Evolutionary conservation across 345 rosid species (phyloP).

Genomic region (Arabidopsis suecica): DNA sequence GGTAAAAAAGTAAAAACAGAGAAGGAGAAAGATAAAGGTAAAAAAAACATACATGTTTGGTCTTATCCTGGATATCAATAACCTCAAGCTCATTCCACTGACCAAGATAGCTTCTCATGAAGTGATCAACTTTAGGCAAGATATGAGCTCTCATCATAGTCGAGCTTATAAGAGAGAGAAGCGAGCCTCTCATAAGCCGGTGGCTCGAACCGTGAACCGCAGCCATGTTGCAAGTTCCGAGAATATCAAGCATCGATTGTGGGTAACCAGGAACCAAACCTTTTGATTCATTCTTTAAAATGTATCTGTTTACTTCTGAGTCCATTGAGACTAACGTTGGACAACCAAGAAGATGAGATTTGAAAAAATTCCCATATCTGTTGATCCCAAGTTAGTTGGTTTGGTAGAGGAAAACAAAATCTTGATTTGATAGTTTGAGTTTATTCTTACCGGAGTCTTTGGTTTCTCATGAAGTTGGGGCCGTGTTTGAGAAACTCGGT

Average conservation of each 20-base stretch:
- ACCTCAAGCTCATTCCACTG: conserved; percentile 54
- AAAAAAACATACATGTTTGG: conserved; percentile 60
- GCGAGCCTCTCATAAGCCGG: conserved; percentile 69
- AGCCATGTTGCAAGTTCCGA: conserved; percentile 78
- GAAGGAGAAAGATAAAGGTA: not conserved
- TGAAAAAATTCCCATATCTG: conserved; percentile 83
- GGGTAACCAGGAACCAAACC: conserved; percentile 95
- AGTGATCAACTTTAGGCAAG: conserved; percentile 62
- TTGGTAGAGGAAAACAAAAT: not conserved
- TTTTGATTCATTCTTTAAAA: conserved; percentile 76
- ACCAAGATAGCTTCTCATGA: conserved; percentile 64
- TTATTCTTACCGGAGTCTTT: conserved; percentile 59
- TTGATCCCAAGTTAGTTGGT: not conserved
- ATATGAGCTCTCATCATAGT: conserved; percentile 61
- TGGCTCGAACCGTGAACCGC: conserved; percentile 83
- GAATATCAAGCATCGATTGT: conserved; percentile 79
- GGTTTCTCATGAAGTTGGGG: conserved; percentile 78
- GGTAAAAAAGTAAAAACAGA: not conserved
- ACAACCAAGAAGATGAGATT: conserved; percentile 83
- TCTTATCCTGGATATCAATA: conserved; percentile 75
- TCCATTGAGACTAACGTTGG: conserved; percentile 84
- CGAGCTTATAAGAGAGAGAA: conserved; percentile 67
- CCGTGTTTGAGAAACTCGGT: conserved; percentile 78
- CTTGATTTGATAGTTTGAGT: conserved; percentile 16
- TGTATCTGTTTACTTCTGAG: conserved; percentile 78